Evolutionary conservation across 768 basidiomycete genomes (phyloP).

Genomic region (Calocybe gangraenosa): DNA sequence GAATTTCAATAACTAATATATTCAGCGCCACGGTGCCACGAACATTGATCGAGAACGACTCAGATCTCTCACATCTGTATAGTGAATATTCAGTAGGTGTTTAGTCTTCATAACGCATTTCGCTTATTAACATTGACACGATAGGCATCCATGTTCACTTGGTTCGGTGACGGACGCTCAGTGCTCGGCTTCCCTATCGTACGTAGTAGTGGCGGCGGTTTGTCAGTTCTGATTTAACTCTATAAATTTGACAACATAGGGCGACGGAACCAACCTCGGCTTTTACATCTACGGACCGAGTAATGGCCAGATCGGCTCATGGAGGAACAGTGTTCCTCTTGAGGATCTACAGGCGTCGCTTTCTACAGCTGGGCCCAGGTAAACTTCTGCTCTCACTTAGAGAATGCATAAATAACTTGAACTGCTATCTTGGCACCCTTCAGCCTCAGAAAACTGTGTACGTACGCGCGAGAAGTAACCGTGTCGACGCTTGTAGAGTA

Average conservation of each 20-base stretch:
- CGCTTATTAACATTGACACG: neutral
- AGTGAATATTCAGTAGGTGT: conserved; percentile 17
- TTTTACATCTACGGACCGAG: conserved; percentile 26
- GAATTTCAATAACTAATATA: no score
- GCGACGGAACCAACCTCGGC: conserved; percentile 26
- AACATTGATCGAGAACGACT: conserved; percentile 34
- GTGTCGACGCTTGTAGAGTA: conserved; percentile 34
- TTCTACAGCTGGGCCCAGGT: conserved; percentile 35
- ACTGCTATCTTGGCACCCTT: neutral
- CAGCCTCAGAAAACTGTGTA: conserved; percentile 31
- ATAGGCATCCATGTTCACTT: conserved; percentile 27
- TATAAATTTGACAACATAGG: conserved; percentile 24
- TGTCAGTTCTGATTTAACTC: no score
- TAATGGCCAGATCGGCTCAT: conserved; percentile 25
- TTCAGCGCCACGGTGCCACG: conserved; percentile 34
- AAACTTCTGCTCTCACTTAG: conserved; percentile 5
- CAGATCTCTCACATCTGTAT: conserved; percentile 30
- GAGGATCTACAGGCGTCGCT: conserved; percentile 28
- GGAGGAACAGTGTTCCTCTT: conserved; percentile 21
- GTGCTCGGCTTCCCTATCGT: conserved; percentile 30
- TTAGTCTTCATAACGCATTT: neutral
- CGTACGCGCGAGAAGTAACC: conserved; percentile 27
- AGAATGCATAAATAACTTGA: conserved; percentile 3
- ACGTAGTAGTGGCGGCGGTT: no score
- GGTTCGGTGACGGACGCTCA: conserved; percentile 30